Evolutionary conservation across 345 rosid genomes (phyloP), one percentile per base, ranked within the genome.

Genomic region (Brassica rapa): DNA sequence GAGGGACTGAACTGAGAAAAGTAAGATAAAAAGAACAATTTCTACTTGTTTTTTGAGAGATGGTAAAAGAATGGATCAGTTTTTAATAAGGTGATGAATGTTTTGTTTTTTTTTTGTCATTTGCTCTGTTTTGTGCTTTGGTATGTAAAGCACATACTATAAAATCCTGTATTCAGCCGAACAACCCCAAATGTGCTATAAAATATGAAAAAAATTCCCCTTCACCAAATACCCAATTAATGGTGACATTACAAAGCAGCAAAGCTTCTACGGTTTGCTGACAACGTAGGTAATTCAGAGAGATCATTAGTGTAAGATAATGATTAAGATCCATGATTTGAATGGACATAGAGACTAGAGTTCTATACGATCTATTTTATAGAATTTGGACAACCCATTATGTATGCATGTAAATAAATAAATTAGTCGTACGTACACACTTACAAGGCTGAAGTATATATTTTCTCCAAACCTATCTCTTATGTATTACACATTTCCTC

Each of bases 1-100:
- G 49, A 46, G 53, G 53, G 53, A 46, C 53, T 46, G 53, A 46
- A 46, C 53, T 15, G 15, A 4, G 53, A 46, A 46, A 46, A 46
- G 5, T 12, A 12, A 46, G 15, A 46, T 46, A 46, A 46, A 12
- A 46, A 46, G 53, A 46, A 46, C 53, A 46, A 43, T 43, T 1
- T 43, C 5, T 46, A 12, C 53, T 46, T 46, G 53, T 49, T 11
- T 8, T 46, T 49, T 49, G 19, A 46, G 4, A 46, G 16, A 46
- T 46, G 53, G 14, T 46, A 46, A 12, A 46, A 14, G 16, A 46
- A 46, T 46, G 55, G 19, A 49, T 14, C 19, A 14, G 55, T 14
- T 49, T 46, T 72, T 61, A 68, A 43, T 65, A 66, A 68, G 79
- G 73, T 29, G 73, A 71, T 66, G 68, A 66, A 72, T 78, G 62